A percentile compares a stretch with the other conserved stretches of the same genome.
phyloP scores from a whole-genome alignment of 805 yeast genomes.

The Ogataea henricii region DNA sequence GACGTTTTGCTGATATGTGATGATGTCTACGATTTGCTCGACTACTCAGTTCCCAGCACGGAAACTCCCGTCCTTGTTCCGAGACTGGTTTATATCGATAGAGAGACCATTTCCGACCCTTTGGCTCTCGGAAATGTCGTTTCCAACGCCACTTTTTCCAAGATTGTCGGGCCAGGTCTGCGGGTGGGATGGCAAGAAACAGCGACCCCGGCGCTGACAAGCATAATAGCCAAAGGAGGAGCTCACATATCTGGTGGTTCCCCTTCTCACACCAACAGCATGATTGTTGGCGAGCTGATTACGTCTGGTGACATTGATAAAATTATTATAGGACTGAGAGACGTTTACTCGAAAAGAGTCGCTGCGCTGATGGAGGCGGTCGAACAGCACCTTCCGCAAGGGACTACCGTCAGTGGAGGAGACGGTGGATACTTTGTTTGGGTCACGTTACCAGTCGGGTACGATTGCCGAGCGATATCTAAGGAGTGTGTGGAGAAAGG shows the following conservation, averaged over 20 bases:
- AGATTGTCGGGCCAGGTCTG: constrained; percentile 79
- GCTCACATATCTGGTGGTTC: constrained; percentile 84
- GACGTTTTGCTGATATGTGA: constrained; percentile 75
- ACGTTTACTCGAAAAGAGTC: constrained; percentile 51
- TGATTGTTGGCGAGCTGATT: constrained; percentile 64
- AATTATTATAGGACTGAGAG: constrained; percentile 47
- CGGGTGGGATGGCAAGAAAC: constrained; percentile 86
- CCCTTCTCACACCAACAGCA: constrained; percentile 73
- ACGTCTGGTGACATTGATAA: constrained; percentile 49
- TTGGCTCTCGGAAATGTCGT: constrained; percentile 63
- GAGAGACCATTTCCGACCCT: constrained; percentile 44
- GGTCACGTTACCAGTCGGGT: constrained; percentile 57
- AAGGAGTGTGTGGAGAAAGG: constrained; percentile 43
- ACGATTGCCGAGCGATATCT: constrained; percentile 36
- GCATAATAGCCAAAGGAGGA: constrained; percentile 68
- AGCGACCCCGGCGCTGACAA: constrained; percentile 53
- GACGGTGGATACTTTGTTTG: constrained; percentile 89
- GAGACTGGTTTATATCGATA: constrained; percentile 64
- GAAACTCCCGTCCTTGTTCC: constrained; percentile 13
- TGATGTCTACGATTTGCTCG: constrained; percentile 78
- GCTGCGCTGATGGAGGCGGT: constrained; percentile 41
- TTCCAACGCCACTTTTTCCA: constrained; percentile 78
- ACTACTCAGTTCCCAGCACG: constrained; percentile 40
- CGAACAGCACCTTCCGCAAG: constrained; percentile 50
- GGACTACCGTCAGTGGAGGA: constrained; percentile 59